These are phyloP conservation scores for Coprinopsis marcescibilis DNA, from an alignment of 768 basidiomycete genomes.

Conservation along the genomic window DNA sequence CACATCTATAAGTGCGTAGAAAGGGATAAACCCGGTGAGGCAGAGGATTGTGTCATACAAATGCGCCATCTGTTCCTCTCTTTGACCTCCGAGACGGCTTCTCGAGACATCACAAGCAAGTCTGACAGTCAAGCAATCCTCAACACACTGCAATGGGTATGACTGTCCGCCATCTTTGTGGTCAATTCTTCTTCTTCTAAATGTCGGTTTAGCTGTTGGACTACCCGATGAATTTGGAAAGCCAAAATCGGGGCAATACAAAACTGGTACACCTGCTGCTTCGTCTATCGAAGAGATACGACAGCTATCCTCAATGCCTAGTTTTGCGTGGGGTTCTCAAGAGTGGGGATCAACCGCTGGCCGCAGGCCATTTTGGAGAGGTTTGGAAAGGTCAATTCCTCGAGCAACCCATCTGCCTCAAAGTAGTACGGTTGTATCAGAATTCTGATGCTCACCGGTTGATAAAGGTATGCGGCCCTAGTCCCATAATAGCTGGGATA, in stretches of 20 bases:
- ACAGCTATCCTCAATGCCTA: slow-evolving; percentile 24
- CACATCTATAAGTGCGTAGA: no score
- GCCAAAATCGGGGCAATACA: background rate
- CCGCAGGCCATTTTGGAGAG: slow-evolving; percentile 24
- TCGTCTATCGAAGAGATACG: slow-evolving; percentile 21
- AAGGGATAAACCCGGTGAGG: no score
- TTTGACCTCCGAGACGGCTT: no score
- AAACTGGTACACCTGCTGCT: slow-evolving; percentile 1
- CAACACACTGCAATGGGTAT: slow-evolving; percentile 1
- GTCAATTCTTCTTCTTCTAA: background rate
- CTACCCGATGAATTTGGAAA: background rate
- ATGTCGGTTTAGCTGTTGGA: background rate
- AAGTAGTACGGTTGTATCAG: slow-evolving; percentile 22
- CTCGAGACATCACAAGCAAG: no score
- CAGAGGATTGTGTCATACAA: no score
- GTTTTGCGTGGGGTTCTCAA: slow-evolving; percentile 14
- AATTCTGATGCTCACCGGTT: slow-evolving; percentile 14
- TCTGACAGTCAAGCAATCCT: slow-evolving; percentile 1
- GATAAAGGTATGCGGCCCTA: slow-evolving; percentile 19
- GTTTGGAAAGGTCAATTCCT: slow-evolving; percentile 20
- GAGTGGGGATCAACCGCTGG: slow-evolving; percentile 8
- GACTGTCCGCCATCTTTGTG: background rate
- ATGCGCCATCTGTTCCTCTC: no score
- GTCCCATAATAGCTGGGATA: background rate
- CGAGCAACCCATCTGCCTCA: slow-evolving; percentile 20